Evolutionary conservation across 1,284 basidiomycete genomes (phyloP).

Genomic region (Ustilago lituana): DNA sequence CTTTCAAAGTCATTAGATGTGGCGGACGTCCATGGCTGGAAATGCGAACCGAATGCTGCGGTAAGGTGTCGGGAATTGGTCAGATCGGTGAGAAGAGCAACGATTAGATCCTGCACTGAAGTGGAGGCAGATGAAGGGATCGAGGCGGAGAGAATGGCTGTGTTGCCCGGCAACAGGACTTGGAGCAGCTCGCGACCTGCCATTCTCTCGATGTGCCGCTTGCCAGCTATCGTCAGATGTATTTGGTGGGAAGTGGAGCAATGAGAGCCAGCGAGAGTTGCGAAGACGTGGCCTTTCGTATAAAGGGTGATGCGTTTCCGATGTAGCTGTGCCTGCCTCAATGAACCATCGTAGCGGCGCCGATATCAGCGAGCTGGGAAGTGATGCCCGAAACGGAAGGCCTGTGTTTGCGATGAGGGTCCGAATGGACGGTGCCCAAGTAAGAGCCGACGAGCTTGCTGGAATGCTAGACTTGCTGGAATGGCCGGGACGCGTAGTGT

Average conservation of each 20-base stretch:
- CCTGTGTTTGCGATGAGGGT: too few species aligned
- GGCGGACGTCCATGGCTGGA: constrained; percentile 42
- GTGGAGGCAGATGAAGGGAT: constrained; percentile 32
- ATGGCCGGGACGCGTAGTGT: too few species aligned
- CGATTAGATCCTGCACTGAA: constrained; percentile 42
- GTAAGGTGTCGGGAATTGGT: constrained; percentile 39
- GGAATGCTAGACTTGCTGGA: too few species aligned
- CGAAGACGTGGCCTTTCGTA: too few species aligned
- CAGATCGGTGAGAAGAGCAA: constrained; percentile 43
- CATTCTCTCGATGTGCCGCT: constrained; percentile 9
- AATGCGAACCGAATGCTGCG: constrained; percentile 48
- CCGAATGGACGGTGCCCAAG: too few species aligned
- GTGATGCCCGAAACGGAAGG: too few species aligned
- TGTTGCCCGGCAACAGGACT: constrained; percentile 53
- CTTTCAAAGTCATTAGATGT: constrained; percentile 38
- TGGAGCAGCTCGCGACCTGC: constrained; percentile 47
- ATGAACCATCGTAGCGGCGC: background rate
- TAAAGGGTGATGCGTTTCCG: too few species aligned
- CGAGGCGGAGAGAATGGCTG: constrained; percentile 46
- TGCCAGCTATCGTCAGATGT: too few species aligned
- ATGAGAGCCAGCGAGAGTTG: too few species aligned
- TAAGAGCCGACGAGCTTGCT: too few species aligned
- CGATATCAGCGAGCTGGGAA: background rate
- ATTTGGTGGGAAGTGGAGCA: too few species aligned
- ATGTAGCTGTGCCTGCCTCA: too few species aligned